A percentile compares a stretch with the other conserved stretches of the same genome.
Evolutionary conservation across 1,284 basidiomycete genomes (phyloP).

Genomic region (Waitea zeae): DNA sequence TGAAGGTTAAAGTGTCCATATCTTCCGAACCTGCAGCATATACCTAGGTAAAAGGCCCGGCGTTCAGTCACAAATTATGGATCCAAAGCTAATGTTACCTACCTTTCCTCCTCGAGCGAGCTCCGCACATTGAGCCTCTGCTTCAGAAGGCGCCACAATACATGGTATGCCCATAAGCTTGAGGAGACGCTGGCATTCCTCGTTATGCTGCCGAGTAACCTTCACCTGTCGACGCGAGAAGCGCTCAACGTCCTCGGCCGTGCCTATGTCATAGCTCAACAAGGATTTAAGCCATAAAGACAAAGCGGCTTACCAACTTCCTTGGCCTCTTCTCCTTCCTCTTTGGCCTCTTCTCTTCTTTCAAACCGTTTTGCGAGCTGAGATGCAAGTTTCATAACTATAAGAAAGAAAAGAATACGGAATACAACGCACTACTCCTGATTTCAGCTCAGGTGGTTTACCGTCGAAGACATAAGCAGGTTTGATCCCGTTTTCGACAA

Average conservation of each 20-base stretch:
- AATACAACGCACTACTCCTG: slow-evolving; percentile 66
- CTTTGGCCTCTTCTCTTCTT: slow-evolving; percentile 81
- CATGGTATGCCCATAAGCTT: slow-evolving; percentile 96
- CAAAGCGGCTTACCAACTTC: slow-evolving; percentile 46
- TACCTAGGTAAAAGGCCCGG: slow-evolving; percentile 39
- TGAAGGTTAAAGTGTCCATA: slow-evolving; percentile 98
- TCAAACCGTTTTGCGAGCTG: slow-evolving; percentile 91
- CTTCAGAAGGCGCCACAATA: slow-evolving; percentile 93
- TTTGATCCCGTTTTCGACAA: slow-evolving; percentile 99
- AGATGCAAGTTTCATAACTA: neutral
- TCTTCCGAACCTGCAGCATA: slow-evolving; percentile 97
- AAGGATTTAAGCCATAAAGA: slow-evolving; percentile 2
- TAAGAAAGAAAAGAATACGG: slow-evolving; percentile 1
- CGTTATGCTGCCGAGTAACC: slow-evolving; percentile 93
- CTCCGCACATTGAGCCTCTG: slow-evolving; percentile 97
- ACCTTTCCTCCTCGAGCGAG: slow-evolving; percentile 90
- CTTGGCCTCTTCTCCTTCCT: slow-evolving; percentile 90
- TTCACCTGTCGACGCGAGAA: slow-evolving; percentile 86
- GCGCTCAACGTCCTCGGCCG: slow-evolving; percentile 83
- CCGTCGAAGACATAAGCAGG: slow-evolving; percentile 98
- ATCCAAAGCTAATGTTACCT: neutral
- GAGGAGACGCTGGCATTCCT: slow-evolving; percentile 82
- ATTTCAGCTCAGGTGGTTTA: slow-evolving; percentile 93
- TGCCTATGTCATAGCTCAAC: slow-evolving; percentile 24
- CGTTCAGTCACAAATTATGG: neutral